Evolutionary conservation across 2,329 filamentous ascomycete genomes (phyloP), one percentile per base, ranked within the genome.

Genomic region (Chalaropsis thielavioides): DNA sequence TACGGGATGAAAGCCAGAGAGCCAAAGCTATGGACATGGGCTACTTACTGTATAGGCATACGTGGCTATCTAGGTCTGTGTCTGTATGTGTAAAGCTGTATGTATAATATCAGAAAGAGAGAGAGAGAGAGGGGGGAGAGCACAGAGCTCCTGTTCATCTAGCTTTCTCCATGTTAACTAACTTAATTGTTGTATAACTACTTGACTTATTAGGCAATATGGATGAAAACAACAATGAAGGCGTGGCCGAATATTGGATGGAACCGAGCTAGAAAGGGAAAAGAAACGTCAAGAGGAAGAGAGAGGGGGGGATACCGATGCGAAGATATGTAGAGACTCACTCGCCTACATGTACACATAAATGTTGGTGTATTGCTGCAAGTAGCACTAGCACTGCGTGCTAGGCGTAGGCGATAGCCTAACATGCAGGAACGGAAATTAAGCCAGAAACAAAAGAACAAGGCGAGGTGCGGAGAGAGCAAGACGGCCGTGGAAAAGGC

Each of bases 371-470:
- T 31, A n/a, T n/a, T n/a, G n/a, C n/a, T 31, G 24, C 24, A 59
- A 11, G 31, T 11, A 56, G 51, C 22, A 56, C 27, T 56, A 56
- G 51, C 13, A 35, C 51, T 11, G 22, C 24, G 51, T 40, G 51
- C 51, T 56, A 56, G 51, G 51, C 51, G 27, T 35, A 56, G 51
- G 51, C 51, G 51, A 56, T 56, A 31, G 51, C 27, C 51, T 35
- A 56, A n/a, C 22, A 31, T 41, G 40, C 59, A 41, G 41, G 59
- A 24, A 61, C n/a, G 19, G 38, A 61, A 43, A 43, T 46, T 61
- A 35, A 46, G 27, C 31, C 8, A 43, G n/a, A 46, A 49, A n/a
- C n/a, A 49, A 49, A 19, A 49, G 44, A 49, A 22, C 22, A 49
- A 49, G 44, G n/a, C 19, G 31, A 31, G 31, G 3, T 31, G 31